Conservation (phyloP, 768 basidiomycete genomes). For the Podaxis sp. region DNA sequence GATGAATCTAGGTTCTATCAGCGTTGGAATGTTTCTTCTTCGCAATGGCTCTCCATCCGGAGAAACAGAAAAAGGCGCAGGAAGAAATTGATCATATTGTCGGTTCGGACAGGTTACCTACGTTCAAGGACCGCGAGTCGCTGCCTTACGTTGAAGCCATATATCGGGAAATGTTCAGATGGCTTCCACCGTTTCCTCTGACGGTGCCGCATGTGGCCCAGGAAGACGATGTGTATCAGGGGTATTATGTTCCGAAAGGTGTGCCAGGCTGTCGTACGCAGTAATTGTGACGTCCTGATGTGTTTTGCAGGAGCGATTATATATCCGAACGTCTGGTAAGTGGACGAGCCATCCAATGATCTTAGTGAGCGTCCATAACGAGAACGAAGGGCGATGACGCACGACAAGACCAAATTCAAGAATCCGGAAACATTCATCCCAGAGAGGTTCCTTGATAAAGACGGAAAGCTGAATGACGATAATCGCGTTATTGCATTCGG, state of each 20-base stretch:
- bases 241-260: slow-evolving; percentile 25
- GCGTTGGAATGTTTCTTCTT: slow-evolving; percentile 24
- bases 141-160: slow-evolving; percentile 25
- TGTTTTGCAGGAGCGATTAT: slow-evolving; percentile 2
- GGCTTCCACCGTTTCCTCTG: slow-evolving; percentile 18
- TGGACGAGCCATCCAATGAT: neutral
- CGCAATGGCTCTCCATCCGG: slow-evolving; percentile 29
- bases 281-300: neutral
- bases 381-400: slow-evolving; percentile 30
- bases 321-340: slow-evolving; percentile 10
- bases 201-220: slow-evolving; percentile 22
- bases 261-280: neutral
- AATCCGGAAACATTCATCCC: slow-evolving; percentile 34
- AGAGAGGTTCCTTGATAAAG: slow-evolving; percentile 29
- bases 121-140: slow-evolving; percentile 21
- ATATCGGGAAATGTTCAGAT: slow-evolving; percentile 18
- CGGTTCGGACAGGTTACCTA: slow-evolving; percentile 27
- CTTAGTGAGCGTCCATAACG: neutral
- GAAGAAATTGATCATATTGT: slow-evolving; percentile 31
- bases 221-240: slow-evolving; percentile 26
- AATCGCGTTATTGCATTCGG: slow-evolving; percentile 20
- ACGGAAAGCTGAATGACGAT: slow-evolving; percentile 20
- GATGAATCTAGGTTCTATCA: slow-evolving; percentile 16
- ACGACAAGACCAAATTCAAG: slow-evolving; percentile 28
- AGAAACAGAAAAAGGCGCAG: slow-evolving; percentile 29